Conservation (phyloP, 306 rosid species). For the Acacia melanoxylon region DNA sequence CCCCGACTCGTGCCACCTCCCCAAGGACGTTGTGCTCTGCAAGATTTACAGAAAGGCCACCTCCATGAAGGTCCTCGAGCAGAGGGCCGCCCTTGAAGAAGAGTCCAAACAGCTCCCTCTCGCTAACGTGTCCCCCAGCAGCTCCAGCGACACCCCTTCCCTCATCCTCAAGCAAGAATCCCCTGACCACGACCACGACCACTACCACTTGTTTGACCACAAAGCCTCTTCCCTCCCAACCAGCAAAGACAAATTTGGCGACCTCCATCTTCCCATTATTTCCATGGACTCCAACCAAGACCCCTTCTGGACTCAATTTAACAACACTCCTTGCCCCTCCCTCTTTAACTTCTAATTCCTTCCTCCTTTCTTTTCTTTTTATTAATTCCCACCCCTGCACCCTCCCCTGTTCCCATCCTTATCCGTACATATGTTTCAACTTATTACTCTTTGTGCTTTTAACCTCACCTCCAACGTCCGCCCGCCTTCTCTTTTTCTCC, state of each 20-base stretch:
- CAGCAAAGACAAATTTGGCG: conserved; percentile 46
- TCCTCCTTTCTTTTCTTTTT: no score
- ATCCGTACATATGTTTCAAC: background rate
- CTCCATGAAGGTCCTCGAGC: conserved; percentile 90
- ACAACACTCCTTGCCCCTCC: conserved; percentile 70
- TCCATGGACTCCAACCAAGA: conserved; percentile 82
- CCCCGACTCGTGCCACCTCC: conserved; percentile 62
- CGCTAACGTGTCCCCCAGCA: conserved; percentile 35
- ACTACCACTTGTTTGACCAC: background rate
- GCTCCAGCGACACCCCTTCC: conserved; percentile 53
- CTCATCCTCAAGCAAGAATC: conserved; percentile 46
- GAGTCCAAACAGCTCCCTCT: conserved; percentile 48
- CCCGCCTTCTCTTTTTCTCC: background rate
- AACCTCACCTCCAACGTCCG: background rate
- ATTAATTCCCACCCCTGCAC: no score
- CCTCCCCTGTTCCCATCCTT: background rate
- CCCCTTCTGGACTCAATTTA: conserved; percentile 61
- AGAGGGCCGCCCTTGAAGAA: conserved; percentile 81
- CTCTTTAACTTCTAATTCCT: conserved; percentile 51
- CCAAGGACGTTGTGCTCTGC: conserved; percentile 88
- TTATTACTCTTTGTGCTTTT: background rate
- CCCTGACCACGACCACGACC: background rate
- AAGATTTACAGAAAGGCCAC: conserved; percentile 97
- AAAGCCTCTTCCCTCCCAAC: conserved; percentile 15
- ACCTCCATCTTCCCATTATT: conserved; percentile 63